Evolutionary conservation across 2,329 filamentous ascomycete genomes (phyloP).

Genomic region (Zasmidium cellare): DNA sequence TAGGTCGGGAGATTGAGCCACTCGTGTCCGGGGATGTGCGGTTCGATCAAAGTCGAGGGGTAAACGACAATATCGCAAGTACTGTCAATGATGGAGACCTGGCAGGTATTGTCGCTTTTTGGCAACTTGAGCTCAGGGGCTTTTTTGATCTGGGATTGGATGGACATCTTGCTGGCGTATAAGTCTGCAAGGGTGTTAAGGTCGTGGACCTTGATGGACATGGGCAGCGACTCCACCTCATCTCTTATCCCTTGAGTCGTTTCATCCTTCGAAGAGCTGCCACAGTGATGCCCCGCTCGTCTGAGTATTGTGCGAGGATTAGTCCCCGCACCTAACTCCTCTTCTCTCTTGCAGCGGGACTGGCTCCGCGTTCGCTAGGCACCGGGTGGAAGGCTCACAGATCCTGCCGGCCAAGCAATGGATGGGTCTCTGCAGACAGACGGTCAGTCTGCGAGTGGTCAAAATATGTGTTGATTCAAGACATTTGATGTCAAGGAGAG

Average conservation of each 20-base stretch:
- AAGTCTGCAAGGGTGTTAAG: not conserved
- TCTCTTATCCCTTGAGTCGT: not conserved
- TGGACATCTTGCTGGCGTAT: slow-evolving; percentile 13
- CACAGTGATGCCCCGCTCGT: not conserved
- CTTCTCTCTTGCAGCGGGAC: not conserved
- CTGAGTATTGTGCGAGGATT: not conserved
- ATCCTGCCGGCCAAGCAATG: not conserved
- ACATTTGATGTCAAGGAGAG: too few relatives aligned
- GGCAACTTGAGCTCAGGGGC: slow-evolving; percentile 17
- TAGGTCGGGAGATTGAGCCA: slow-evolving; percentile 22
- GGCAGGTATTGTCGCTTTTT: slow-evolving; percentile 14
- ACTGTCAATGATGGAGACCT: slow-evolving; percentile 21
- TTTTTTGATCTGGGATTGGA: slow-evolving; percentile 10
- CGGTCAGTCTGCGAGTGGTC: too few relatives aligned
- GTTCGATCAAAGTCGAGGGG: slow-evolving; percentile 73
- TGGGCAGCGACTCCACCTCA: not conserved
- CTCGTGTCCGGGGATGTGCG: slow-evolving; percentile 46
- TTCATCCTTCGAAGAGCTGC: not conserved
- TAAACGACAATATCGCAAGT: slow-evolving; percentile 19
- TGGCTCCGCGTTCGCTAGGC: not conserved
- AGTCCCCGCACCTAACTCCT: not conserved
- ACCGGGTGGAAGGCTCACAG: not conserved
- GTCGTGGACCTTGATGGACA: slow-evolving; percentile 10
- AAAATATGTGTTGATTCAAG: too few relatives aligned
- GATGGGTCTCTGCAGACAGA: too few relatives aligned